These are phyloP conservation scores for Ophiostoma montium DNA, from an alignment of 2,329 filamentous ascomycete species.

Conservation along the genomic window DNA sequence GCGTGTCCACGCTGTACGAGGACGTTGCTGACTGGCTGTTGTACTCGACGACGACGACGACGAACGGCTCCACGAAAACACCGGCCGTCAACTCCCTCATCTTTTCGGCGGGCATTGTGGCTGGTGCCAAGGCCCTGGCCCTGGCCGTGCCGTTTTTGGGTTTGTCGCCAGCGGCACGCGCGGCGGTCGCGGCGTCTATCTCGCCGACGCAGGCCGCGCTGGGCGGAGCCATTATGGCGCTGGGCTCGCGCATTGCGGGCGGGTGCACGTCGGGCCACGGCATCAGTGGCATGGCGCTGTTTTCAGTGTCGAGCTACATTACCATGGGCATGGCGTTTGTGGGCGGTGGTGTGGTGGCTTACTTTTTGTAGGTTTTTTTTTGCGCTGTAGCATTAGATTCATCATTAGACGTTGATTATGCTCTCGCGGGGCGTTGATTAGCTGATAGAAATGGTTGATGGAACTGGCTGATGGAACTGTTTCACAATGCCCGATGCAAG, in stretches of 20 bases:
- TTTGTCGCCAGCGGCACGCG: constrained; percentile 1
- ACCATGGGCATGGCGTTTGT: constrained; percentile 45
- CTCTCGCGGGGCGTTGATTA: no score
- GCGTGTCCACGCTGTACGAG: constrained; percentile 47
- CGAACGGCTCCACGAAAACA: neutral
- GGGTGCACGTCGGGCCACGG: constrained; percentile 58
- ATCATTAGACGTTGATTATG: no score
- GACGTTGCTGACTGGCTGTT: constrained; percentile 43
- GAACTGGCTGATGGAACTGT: no score
- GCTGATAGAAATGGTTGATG: no score
- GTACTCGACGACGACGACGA: constrained; percentile 1
- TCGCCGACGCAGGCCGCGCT: constrained; percentile 27
- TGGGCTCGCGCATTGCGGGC: constrained; percentile 48
- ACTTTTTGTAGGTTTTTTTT: constrained; percentile 1
- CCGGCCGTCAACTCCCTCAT: constrained; percentile 17
- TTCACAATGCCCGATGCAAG: no score
- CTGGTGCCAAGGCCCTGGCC: constrained; percentile 7
- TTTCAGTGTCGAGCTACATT: constrained; percentile 47
- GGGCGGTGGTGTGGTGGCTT: constrained; percentile 23
- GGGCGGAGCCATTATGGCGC: constrained; percentile 42
- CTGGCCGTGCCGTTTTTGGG: constrained; percentile 4
- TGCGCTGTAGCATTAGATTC: no score
- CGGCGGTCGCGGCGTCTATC: constrained; percentile 18
- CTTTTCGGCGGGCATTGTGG: constrained; percentile 21
- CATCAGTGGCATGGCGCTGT: constrained; percentile 49